phyloP scores from a whole-genome alignment of 2,329 filamentous ascomycete species.

The Epichloe coenophiala region DNA sequence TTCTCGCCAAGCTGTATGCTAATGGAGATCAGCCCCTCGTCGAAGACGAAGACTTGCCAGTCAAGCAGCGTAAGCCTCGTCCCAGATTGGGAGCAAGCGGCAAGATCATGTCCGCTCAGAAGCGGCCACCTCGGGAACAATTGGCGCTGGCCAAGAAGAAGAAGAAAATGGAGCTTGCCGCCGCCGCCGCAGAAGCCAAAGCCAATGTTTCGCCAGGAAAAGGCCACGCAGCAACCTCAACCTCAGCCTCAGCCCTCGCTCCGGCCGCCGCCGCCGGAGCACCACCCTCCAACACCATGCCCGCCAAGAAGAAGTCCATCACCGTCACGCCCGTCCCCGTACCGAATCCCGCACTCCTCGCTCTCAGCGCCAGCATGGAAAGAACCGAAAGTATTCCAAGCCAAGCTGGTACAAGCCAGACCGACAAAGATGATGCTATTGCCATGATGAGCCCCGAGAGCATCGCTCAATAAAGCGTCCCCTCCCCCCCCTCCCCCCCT shows the following conservation, averaged over 20 bases:
- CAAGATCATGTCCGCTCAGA: slow-evolving; percentile 77
- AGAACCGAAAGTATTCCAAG: slow-evolving; percentile 44
- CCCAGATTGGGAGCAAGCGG: slow-evolving; percentile 56
- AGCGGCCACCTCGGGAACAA: slow-evolving; percentile 69
- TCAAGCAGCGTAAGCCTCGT: slow-evolving; percentile 72
- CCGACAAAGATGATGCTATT: slow-evolving; percentile 52
- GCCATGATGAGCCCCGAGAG: slow-evolving; percentile 82
- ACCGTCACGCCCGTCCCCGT: slow-evolving; percentile 19
- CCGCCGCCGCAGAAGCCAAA: slow-evolving; percentile 36
- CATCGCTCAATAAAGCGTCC: slow-evolving; percentile 34
- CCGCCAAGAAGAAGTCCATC: slow-evolving; percentile 40
- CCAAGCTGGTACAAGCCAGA: slow-evolving; percentile 46
- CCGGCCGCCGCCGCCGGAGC: not conserved
- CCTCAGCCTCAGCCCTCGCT: not conserved
- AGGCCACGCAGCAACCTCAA: slow-evolving; percentile 11
- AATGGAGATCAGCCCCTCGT: slow-evolving; percentile 69
- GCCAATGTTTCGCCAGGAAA: slow-evolving; percentile 24
- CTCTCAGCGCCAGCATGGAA: slow-evolving; percentile 40
- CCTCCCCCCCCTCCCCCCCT: not conserved
- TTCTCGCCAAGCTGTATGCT: slow-evolving; percentile 74
- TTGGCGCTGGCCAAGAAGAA: slow-evolving; percentile 77
- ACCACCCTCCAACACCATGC: slow-evolving; percentile 24
- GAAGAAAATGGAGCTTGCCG: slow-evolving; percentile 54
- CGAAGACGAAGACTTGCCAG: slow-evolving; percentile 88
- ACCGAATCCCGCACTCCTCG: slow-evolving; percentile 26